Conservation (phyloP, 169 alveolate species). For the Eimeria praecox region DNA sequence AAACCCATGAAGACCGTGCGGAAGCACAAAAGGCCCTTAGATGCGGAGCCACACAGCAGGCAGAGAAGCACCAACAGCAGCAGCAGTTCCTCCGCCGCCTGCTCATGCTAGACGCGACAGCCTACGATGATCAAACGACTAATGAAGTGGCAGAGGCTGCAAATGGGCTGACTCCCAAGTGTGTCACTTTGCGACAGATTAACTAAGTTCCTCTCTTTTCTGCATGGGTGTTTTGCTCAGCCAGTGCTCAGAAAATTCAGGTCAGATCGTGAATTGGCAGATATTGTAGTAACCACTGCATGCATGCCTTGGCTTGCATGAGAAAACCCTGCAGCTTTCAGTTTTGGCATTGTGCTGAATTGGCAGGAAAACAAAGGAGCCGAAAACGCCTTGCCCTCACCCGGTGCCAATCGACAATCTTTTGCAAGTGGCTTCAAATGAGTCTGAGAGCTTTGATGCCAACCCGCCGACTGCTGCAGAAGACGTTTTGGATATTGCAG, state of each 20-base stretch:
- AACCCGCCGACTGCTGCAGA: background rate
- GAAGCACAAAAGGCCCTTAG: conserved; percentile 29
- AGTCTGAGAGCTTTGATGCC: background rate
- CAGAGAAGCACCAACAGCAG: conserved; percentile 32
- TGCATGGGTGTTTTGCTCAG: background rate
- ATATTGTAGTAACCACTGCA: background rate
- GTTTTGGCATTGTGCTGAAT: conserved; percentile 23
- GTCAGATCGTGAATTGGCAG: background rate
- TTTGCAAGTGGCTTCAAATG: background rate
- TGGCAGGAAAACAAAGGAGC: conserved; percentile 39
- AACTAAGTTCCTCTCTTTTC: background rate
- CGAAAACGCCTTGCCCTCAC: conserved; percentile 33
- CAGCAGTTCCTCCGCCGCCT: conserved; percentile 70
- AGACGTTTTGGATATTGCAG: background rate
- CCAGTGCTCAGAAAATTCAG: background rate
- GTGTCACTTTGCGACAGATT: background rate
- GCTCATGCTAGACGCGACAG: conserved; percentile 56
- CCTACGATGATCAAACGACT: background rate
- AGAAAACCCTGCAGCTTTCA: background rate
- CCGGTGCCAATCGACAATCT: conserved; percentile 12
- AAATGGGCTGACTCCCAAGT: conserved; percentile 31
- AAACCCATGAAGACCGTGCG: conserved; percentile 17
- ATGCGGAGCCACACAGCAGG: conserved; percentile 22
- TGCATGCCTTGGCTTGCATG: background rate
- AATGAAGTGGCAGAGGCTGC: background rate